Evolutionary conservation across 108 stramenopile genomes (phyloP).

Genomic region (Skeletonema marinoi): DNA sequence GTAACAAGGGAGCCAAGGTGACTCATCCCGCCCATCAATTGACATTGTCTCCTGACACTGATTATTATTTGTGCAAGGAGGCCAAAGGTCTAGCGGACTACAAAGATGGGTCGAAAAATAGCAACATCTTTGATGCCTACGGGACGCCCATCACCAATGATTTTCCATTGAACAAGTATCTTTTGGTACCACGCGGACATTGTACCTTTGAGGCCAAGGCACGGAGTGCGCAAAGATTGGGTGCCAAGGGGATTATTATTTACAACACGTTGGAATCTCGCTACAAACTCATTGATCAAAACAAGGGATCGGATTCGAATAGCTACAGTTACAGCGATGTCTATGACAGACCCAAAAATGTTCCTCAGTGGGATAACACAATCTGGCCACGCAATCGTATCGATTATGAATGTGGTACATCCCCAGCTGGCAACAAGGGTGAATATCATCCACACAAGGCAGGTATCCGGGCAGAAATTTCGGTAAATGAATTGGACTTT

Average conservation of each 20-base stretch:
- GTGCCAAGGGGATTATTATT: constrained; percentile 64
- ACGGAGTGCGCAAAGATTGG: constrained; percentile 60
- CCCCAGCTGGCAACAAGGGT: neutral
- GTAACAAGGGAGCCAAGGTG: neutral
- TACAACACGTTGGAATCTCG: constrained; percentile 66
- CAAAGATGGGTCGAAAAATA: neutral
- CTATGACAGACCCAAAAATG: constrained; percentile 6
- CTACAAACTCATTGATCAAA: constrained; percentile 37
- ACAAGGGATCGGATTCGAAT: constrained; percentile 15
- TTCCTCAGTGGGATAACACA: constrained; percentile 27
- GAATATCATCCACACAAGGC: neutral
- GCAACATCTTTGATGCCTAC: constrained; percentile 16
- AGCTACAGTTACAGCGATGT: neutral
- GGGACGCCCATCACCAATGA: constrained; percentile 6
- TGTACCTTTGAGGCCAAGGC: constrained; percentile 81
- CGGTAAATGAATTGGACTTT: constrained; percentile 47
- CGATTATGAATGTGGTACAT: constrained; percentile 81
- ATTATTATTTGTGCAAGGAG: constrained; percentile 58
- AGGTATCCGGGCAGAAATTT: constrained; percentile 50
- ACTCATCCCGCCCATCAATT: constrained; percentile 19
- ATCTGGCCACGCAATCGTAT: constrained; percentile 31
- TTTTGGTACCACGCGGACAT: constrained; percentile 71
- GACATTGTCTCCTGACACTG: constrained; percentile 35
- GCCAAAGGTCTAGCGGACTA: constrained; percentile 5
- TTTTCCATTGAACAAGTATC: constrained; percentile 10